Conservation (phyloP, 2,329 filamentous ascomycete species). For the Alternaria solani region DNA sequence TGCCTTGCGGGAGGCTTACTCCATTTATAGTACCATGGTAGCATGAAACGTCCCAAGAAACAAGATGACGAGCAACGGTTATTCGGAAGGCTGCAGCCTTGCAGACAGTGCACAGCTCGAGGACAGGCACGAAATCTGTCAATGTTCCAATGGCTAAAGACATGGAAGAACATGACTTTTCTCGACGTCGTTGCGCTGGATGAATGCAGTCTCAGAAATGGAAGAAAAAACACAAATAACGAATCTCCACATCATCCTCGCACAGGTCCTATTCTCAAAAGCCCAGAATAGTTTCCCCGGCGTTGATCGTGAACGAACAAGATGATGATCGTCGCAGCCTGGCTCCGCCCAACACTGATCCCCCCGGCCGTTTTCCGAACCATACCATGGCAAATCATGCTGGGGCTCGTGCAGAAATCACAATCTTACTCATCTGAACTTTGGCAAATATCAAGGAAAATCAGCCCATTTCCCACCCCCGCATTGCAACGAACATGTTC, state of each 20-base stretch:
- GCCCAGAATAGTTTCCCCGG: neutral
- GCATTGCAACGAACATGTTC: neutral
- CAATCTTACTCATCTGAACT: neutral
- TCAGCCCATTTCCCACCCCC: neutral
- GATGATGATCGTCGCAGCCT: neutral
- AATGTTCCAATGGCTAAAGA: neutral
- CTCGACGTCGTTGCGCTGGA: neutral
- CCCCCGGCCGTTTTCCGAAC: neutral
- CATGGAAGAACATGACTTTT: neutral
- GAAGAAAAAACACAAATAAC: neutral
- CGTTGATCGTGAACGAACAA: neutral
- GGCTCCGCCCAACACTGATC: neutral
- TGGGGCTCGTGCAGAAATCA: neutral
- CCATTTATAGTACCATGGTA: constrained; percentile 13
- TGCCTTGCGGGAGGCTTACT: neutral
- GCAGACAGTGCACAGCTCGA: neutral
- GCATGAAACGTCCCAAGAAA: neutral
- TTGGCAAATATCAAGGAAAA: neutral
- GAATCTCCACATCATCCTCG: neutral
- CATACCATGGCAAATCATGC: neutral
- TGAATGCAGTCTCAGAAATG: neutral
- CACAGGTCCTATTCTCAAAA: neutral
- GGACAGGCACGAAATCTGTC: neutral
- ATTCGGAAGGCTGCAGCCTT: constrained; percentile 1
- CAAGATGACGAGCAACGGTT: constrained; percentile 6